phyloP scores from a whole-genome alignment of 352 stramenopile species.

The Pythium plurisporium region DNA sequence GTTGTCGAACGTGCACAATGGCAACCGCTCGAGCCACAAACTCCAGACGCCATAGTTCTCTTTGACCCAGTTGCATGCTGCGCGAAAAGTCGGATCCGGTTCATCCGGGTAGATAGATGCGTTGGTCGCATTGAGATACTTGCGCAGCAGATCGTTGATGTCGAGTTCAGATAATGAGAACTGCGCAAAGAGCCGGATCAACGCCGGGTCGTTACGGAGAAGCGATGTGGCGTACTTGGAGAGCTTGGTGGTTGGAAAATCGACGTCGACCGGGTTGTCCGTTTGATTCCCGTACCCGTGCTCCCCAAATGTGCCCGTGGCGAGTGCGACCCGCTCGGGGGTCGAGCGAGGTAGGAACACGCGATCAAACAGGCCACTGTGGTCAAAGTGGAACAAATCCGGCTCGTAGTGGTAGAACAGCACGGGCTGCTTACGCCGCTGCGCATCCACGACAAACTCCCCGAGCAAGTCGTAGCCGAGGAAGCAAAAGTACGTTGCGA shows the following conservation, averaged over 20 bases:
- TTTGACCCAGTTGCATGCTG: slow-evolving; percentile 30
- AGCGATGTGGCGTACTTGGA: slow-evolving; percentile 25
- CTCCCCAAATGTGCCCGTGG: slow-evolving; percentile 31
- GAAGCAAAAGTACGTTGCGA: slow-evolving; percentile 48
- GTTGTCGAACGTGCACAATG: slow-evolving; percentile 18
- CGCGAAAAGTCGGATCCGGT: slow-evolving; percentile 27
- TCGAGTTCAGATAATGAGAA: slow-evolving; percentile 25
- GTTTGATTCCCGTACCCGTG: slow-evolving; percentile 36
- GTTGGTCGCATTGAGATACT: background rate
- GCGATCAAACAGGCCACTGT: slow-evolving; percentile 32
- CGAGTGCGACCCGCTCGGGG: slow-evolving; percentile 10
- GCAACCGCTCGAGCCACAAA: slow-evolving; percentile 19
- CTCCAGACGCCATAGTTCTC: slow-evolving; percentile 26
- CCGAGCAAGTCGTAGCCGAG: background rate
- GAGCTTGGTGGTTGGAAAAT: slow-evolving; percentile 29
- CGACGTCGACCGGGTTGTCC: slow-evolving; percentile 33
- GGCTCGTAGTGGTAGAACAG: slow-evolving; percentile 54
- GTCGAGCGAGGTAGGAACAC: slow-evolving; percentile 31
- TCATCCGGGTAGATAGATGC: too few relatives aligned
- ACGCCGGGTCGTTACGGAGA: slow-evolving; percentile 9
- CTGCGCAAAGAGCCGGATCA: slow-evolving; percentile 20
- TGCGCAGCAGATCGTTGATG: slow-evolving; percentile 27
- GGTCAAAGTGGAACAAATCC: slow-evolving; percentile 32
- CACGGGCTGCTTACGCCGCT: slow-evolving; percentile 17
- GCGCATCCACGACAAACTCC: slow-evolving; percentile 13